These are phyloP conservation scores for Ochetophila trinervis DNA, from an alignment of 306 rosid species.

Conservation along the genomic window DNA sequence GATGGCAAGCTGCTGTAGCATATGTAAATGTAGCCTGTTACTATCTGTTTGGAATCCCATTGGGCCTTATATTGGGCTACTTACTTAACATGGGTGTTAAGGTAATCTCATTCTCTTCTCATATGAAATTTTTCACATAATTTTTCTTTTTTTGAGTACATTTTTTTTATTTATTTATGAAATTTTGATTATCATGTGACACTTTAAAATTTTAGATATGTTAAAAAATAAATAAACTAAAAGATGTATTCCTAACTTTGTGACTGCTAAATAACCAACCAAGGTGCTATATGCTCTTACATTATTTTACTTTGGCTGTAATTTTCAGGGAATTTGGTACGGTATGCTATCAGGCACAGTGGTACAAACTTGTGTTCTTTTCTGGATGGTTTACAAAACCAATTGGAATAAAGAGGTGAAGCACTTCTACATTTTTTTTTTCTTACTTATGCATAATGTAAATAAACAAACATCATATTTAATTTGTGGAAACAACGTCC, in stretches of 20 bases:
- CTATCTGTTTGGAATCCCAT: constrained; percentile 67
- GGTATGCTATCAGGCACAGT: constrained; percentile 72
- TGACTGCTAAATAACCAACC: no score
- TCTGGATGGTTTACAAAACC: constrained; percentile 51
- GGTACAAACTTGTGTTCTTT: constrained; percentile 59
- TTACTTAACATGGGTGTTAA: constrained; percentile 42
- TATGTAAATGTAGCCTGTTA: constrained; percentile 70
- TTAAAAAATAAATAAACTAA: not conserved
- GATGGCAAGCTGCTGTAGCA: constrained; percentile 77
- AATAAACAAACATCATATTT: not conserved
- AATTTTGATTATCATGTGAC: no score
- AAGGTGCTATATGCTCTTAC: not conserved
- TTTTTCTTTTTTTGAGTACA: no score
- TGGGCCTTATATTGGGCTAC: constrained; percentile 64
- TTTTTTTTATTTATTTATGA: no score
- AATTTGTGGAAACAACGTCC: no score
- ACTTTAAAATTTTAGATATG: no score
- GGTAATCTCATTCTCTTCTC: constrained; percentile 26
- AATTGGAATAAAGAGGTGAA: constrained; percentile 75
- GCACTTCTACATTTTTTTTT: not conserved
- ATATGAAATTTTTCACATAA: no score
- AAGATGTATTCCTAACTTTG: no score
- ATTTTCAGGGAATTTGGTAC: constrained; percentile 70
- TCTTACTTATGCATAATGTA: not conserved
- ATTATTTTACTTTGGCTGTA: not conserved